Evolutionary conservation across 257 asterid genomes (phyloP).

Genomic region (Nicotiana paniculata): DNA sequence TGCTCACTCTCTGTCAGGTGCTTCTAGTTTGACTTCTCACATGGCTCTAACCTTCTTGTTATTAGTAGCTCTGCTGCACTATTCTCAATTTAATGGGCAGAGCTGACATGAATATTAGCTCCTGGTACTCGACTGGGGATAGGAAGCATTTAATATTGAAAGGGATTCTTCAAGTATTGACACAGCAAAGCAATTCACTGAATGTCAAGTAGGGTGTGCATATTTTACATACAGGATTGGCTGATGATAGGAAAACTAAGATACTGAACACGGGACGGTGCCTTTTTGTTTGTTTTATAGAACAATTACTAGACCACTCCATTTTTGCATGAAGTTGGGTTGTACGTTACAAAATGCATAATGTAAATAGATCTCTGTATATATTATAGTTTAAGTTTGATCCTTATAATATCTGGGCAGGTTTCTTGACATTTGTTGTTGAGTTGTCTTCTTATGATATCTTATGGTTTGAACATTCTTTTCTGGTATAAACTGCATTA

Average conservation of each 20-base stretch:
- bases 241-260: slow-evolving; percentile 10
- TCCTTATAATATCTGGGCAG: neutral
- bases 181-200: neutral
- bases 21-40: slow-evolving; percentile 22
- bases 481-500: no score
- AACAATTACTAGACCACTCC: slow-evolving; percentile 3
- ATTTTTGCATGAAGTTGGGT: slow-evolving; percentile 1
- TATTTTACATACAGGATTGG: slow-evolving; percentile 6
- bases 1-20: slow-evolving; percentile 63
- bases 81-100: slow-evolving; percentile 20
- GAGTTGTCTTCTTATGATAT: no score
- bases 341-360: neutral
- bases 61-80: slow-evolving; percentile 38
- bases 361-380: slow-evolving; percentile 10
- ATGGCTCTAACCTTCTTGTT: slow-evolving; percentile 29
- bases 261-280: neutral
- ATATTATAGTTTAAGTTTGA: neutral
- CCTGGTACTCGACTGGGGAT: neutral
- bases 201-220: slow-evolving; percentile 5
- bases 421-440: neutral
- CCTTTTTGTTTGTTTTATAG: neutral
- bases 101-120: slow-evolving; percentile 2
- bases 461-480: neutral
- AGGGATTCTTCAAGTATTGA: neutral
- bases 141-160: neutral